Evolutionary conservation across 331 rosid species (phyloP), one percentile per base, ranked within the genome.

Genomic region (Malus hybrid): DNA sequence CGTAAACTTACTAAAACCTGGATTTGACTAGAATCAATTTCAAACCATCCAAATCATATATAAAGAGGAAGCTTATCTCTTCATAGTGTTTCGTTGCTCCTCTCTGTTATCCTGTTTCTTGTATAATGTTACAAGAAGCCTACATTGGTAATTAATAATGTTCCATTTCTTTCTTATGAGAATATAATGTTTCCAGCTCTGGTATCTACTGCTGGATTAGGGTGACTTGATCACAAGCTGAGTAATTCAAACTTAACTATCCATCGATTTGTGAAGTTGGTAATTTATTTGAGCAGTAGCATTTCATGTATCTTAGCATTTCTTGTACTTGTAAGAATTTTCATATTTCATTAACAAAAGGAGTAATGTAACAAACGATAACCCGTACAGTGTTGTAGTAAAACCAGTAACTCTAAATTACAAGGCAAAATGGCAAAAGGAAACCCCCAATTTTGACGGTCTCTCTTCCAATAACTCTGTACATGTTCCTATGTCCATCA

Each of bases 261-360:
- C 48, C 28, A 79, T 54, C 77, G 78, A 65, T 48, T 71, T 73
- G 31, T 54, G 67, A 62, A 73, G 57, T 54, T 22, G 72, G 48
- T 73, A 71, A 22, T 78, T 48, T 19, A 69, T 24, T 24, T 24
- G 24, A 24, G 24, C 24, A 24, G 24, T 24, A 24, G 24, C 24
- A 22, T 22, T 22, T 22, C 24, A 22, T 22, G 24, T 22, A 22
- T 22, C 24, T 22, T 32, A 32, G 34, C 34, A 32, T 74, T 75
- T 76, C 73, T 73, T 60, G 61, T 61, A 19, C 4, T 60, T 32
- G 15, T 27, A 27, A 24, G 20, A 39, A 56, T 56, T 56, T n/a
- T 56, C 62, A 56, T 9, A 0, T 8, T 56, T 56, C n/a, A n/a
- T 24, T 24, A 24, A 24, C 24, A 24, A 24, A 24, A 1, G 24